These are phyloP conservation scores for Climacium dendroides DNA, from an alignment of 225 moss, liverwort and hornwort genomes.

Conservation along the genomic window DNA sequence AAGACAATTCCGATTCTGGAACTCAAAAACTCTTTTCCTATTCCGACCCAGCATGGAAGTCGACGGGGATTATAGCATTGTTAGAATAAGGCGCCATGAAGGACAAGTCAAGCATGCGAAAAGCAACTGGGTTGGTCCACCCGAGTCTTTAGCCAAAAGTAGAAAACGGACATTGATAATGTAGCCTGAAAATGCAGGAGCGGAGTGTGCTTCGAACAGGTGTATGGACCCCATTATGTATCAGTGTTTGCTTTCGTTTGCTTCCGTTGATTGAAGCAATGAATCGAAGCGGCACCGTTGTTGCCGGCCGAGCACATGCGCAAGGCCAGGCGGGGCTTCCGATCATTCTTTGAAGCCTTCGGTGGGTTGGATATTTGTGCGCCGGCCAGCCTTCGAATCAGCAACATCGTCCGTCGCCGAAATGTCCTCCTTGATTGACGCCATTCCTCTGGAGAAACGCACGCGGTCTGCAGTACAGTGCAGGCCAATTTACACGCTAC, in stretches of 20 bases:
- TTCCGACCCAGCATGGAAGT: not conserved
- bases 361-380: not conserved
- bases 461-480: not conserved
- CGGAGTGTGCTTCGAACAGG: not conserved
- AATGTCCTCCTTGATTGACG: constrained; percentile 10
- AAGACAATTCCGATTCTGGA: not conserved
- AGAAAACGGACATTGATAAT: not conserved
- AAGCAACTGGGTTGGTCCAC: not conserved
- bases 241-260: not conserved
- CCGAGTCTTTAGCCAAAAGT: not conserved
- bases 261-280: not conserved
- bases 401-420: not conserved
- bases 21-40: not conserved
- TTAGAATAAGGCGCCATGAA: not conserved
- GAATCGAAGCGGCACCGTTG: not conserved
- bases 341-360: not conserved
- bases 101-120: not conserved
- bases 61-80: not conserved
- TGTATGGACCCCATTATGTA: not conserved
- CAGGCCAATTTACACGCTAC: not conserved
- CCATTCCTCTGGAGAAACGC: not conserved
- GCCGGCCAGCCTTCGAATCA: not conserved
- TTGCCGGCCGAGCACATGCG: not conserved
- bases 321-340: not conserved
- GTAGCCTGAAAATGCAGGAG: not conserved